Conservation (phyloP, 441 rosid genomes). For the Gossypium davidsonii region DNA sequence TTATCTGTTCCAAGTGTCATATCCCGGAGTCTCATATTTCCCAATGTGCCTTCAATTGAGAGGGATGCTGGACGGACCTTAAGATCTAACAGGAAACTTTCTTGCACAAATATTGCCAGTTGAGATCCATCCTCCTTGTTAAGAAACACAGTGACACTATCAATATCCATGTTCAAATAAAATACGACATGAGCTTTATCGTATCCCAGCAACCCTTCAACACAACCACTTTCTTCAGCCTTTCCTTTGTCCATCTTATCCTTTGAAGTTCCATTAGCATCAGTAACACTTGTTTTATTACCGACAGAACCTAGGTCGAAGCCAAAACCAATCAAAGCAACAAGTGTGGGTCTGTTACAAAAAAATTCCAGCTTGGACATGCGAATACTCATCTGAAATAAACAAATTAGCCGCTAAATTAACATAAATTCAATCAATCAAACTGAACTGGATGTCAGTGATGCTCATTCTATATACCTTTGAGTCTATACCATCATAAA, state of each 20-base stretch:
- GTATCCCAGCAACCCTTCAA: constrained; percentile 90
- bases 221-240: constrained; percentile 58
- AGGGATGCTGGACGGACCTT: constrained; percentile 94
- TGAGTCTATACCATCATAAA: constrained; percentile 91
- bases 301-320: constrained; percentile 53
- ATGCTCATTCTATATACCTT: constrained; percentile 51
- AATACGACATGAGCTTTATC: constrained; percentile 95
- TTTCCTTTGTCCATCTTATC: constrained; percentile 54
- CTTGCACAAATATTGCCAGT: constrained; percentile 95
- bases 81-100: constrained; percentile 80
- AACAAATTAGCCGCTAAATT: constrained; percentile 26
- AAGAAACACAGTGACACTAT: constrained; percentile 82
- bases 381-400: constrained; percentile 84
- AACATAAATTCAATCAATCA: background rate
- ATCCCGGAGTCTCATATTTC: constrained; percentile 95
- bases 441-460: constrained; percentile 15
- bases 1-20: constrained; percentile 76
- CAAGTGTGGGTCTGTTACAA: constrained; percentile 92
- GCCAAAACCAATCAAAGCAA: constrained; percentile 93
- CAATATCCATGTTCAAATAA: constrained; percentile 80
- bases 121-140: constrained; percentile 96
- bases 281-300: constrained; percentile 27
- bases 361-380: constrained; percentile 96
- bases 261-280: constrained; percentile 30
- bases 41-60: constrained; percentile 89